Evolutionary conservation across 345 rosid species (phyloP).

Genomic region (Lepidium sativum): DNA sequence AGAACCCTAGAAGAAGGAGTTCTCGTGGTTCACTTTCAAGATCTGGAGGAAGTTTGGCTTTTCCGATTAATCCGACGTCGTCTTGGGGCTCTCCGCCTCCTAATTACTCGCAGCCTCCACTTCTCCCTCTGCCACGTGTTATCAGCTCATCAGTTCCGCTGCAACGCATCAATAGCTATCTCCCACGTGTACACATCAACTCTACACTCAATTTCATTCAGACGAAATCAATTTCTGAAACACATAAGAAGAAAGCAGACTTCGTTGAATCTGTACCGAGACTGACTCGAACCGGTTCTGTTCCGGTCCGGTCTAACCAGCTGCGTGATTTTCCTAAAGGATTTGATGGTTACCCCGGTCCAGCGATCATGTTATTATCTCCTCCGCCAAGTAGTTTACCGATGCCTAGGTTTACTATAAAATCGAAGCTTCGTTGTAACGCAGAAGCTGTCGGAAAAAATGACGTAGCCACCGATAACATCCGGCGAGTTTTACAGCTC

Average conservation of each 20-base stretch:
- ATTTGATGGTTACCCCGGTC: slow-evolving; percentile 35
- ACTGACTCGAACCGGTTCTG: slow-evolving; percentile 23
- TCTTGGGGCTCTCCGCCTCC: slow-evolving; percentile 23
- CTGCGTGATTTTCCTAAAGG: slow-evolving; percentile 41
- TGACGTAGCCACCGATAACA: slow-evolving; percentile 50
- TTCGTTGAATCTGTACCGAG: neutral
- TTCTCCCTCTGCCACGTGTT: slow-evolving; percentile 54
- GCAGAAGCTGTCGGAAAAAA: slow-evolving; percentile 46
- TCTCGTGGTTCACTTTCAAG: slow-evolving; percentile 29
- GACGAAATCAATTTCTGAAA: neutral
- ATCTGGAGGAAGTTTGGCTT: slow-evolving; percentile 35
- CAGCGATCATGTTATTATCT: slow-evolving; percentile 33
- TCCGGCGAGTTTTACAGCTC: slow-evolving; percentile 61
- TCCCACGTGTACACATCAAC: slow-evolving; percentile 19
- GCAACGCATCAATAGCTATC: slow-evolving; percentile 26
- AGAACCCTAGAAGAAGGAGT: slow-evolving; percentile 31
- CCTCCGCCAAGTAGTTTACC: slow-evolving; percentile 79
- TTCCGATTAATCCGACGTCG: slow-evolving; percentile 15
- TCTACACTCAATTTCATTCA: slow-evolving; percentile 6
- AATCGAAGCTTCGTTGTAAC: slow-evolving; percentile 49
- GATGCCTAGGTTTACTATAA: slow-evolving; percentile 54
- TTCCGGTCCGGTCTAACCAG: slow-evolving; percentile 21
- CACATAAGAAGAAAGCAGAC: slow-evolving; percentile 1
- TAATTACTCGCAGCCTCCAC: slow-evolving; percentile 49
- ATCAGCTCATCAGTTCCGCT: slow-evolving; percentile 31